Conservation (phyloP, 2,329 filamentous ascomycete genomes). For the Pleurostoma richardsiae region DNA sequence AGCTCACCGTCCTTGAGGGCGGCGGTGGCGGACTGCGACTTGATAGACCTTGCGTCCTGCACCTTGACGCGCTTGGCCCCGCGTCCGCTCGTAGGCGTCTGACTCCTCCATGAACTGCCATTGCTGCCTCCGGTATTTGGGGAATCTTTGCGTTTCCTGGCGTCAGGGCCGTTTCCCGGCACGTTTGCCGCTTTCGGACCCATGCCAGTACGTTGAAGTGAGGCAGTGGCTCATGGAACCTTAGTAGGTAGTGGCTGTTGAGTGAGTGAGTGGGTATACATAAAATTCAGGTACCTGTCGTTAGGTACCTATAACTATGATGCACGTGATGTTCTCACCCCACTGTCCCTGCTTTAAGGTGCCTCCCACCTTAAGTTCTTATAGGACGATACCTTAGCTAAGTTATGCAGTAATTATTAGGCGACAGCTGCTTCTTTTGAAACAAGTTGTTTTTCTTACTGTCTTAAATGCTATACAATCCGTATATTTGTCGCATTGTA, state of each 20-base stretch:
- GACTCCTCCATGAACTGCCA: conserved; percentile 11
- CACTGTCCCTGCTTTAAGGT: not conserved
- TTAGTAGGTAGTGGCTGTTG: not conserved
- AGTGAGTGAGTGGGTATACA: not conserved
- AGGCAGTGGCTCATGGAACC: not conserved
- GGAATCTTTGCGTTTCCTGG: conserved; percentile 16
- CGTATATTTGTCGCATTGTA: too few relatives aligned
- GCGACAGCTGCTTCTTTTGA: too few relatives aligned
- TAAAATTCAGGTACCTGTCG: too few relatives aligned
- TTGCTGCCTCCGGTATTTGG: conserved; percentile 3
- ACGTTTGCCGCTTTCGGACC: conserved; percentile 9
- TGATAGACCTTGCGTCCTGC: conserved; percentile 42
- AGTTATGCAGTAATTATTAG: too few relatives aligned
- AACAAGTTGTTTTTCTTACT: too few relatives aligned
- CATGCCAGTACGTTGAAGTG: conserved; percentile 9
- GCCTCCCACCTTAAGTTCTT: not conserved
- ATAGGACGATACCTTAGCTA: too few relatives aligned
- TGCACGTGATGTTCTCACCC: not conserved
- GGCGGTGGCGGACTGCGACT: conserved; percentile 42
- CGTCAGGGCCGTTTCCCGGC: conserved; percentile 6
- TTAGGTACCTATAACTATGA: not conserved
- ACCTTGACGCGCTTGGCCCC: conserved; percentile 39
- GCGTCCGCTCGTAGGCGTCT: conserved; percentile 16
- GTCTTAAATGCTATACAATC: too few relatives aligned
- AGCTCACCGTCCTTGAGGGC: conserved; percentile 69